A percentile compares a stretch with the other conserved stretches of the same genome.
phyloP scores from a whole-genome alignment of 163 green algal genomes.

The Chlorella variabilis region DNA sequence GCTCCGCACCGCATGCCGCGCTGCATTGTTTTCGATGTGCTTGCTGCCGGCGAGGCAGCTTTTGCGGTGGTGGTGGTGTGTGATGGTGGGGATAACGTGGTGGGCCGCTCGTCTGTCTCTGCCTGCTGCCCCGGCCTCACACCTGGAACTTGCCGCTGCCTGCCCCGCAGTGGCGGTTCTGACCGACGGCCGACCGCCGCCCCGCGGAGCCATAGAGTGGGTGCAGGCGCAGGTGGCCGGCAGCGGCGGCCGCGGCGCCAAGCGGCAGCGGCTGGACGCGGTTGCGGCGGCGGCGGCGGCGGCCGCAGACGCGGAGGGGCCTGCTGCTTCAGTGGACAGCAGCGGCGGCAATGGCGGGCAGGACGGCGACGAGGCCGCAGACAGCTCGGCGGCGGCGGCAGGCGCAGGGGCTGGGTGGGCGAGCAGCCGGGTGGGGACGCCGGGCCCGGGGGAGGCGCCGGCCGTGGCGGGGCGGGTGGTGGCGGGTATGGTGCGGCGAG shows the following conservation, averaged over 20 bases:
- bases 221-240: conserved; percentile 15
- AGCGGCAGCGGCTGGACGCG: conserved; percentile 19
- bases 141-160: too few species aligned
- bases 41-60: too few species aligned
- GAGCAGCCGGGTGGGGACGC: not conserved
- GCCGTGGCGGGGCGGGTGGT: not conserved
- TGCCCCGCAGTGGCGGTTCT: conserved; percentile 48
- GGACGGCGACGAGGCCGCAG: not conserved
- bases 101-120: too few species aligned
- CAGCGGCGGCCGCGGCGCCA: conserved; percentile 1
- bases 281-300: not conserved
- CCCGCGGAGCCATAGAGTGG: conserved; percentile 40
- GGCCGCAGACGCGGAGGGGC: not conserved
- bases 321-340: conserved; percentile 3
- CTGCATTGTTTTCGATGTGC: too few species aligned
- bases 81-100: too few species aligned
- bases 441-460: not conserved
- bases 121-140: too few species aligned
- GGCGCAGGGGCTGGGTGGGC: not conserved
- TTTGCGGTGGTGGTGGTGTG: too few species aligned
- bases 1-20: too few species aligned
- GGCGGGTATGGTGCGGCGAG: conserved; percentile 5
- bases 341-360: not conserved
- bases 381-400: not conserved
- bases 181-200: conserved; percentile 39